phyloP scores from a whole-genome alignment of 2,329 filamentous ascomycete genomes.

The Colletotrichum plurivorum region DNA sequence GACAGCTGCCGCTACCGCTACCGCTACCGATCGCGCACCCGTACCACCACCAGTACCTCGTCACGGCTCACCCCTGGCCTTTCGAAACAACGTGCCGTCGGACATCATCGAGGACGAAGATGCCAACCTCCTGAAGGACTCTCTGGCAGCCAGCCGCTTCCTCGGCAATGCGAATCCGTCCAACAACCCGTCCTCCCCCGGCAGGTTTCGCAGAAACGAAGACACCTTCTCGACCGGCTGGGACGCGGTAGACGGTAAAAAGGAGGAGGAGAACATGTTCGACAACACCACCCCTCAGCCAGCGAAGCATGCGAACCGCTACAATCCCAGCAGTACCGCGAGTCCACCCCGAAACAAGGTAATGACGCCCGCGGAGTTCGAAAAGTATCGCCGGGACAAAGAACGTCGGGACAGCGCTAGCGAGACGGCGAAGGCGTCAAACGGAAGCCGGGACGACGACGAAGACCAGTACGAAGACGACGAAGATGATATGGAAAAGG shows the following conservation, averaged over 20 bases:
- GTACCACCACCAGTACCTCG: slow-evolving; percentile 56
- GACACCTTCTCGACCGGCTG: slow-evolving; percentile 53
- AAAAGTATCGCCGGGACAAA: slow-evolving; percentile 83
- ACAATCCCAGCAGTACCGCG: slow-evolving; percentile 52
- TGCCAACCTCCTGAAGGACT: slow-evolving; percentile 66
- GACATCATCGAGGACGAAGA: slow-evolving; percentile 67
- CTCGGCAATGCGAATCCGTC: slow-evolving; percentile 46
- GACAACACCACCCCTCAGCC: slow-evolving; percentile 59
- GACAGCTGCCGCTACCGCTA: slow-evolving; percentile 44
- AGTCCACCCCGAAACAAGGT: slow-evolving; percentile 76
- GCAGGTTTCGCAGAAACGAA: slow-evolving; percentile 57
- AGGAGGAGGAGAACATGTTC: slow-evolving; percentile 69
- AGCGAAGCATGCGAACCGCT: slow-evolving; percentile 23
- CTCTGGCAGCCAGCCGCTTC: slow-evolving; percentile 64
- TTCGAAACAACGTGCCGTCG: slow-evolving; percentile 51
- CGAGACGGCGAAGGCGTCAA: slow-evolving; percentile 55
- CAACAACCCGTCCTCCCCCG: slow-evolving; percentile 40
- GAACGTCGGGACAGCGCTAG: slow-evolving; percentile 67
- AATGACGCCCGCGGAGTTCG: slow-evolving; percentile 92
- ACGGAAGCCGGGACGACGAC: slow-evolving; percentile 74
- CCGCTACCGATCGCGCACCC: slow-evolving; percentile 52
- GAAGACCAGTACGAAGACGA: slow-evolving; percentile 79
- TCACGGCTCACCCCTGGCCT: slow-evolving; percentile 50
- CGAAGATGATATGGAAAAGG: slow-evolving; percentile 84
- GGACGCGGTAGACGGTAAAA: slow-evolving; percentile 43